phyloP scores from a whole-genome alignment of 148 eudicot species.

The Polygonum maritimum region DNA sequence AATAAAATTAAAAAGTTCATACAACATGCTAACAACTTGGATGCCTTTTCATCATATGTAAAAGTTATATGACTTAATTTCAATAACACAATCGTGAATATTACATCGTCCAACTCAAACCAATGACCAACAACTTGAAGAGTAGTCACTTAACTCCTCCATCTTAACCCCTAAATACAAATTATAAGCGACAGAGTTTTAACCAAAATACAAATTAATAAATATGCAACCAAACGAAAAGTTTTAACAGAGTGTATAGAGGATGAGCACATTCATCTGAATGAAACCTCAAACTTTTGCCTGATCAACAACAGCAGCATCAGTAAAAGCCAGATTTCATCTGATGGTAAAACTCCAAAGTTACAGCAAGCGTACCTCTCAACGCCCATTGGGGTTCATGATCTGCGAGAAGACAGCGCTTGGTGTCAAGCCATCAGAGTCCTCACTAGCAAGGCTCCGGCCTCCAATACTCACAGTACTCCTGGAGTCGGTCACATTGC shows the following conservation, averaged over 20 bases:
- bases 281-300: background rate
- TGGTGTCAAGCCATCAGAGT: constrained; percentile 83
- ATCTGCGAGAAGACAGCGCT: constrained; percentile 97
- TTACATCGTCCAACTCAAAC: background rate
- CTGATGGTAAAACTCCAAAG: background rate
- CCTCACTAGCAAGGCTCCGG: constrained; percentile 75
- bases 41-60: background rate
- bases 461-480: constrained; percentile 93
- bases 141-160: background rate
- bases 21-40: no score
- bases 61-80: background rate
- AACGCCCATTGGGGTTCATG: constrained; percentile 95
- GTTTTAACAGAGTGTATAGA: background rate
- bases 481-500: constrained; percentile 50
- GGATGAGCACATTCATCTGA: background rate
- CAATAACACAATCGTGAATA: background rate
- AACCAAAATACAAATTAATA: background rate
- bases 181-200: background rate
- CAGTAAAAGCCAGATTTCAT: background rate
- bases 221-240: background rate
- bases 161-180: background rate
- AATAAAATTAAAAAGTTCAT: no score
- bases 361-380: constrained; percentile 5
- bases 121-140: background rate
- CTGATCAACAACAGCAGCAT: background rate